These are phyloP conservation scores for Aspergillus flavus DNA, from an alignment of 2,329 filamentous ascomycete genomes.

Conservation along the genomic window DNA sequence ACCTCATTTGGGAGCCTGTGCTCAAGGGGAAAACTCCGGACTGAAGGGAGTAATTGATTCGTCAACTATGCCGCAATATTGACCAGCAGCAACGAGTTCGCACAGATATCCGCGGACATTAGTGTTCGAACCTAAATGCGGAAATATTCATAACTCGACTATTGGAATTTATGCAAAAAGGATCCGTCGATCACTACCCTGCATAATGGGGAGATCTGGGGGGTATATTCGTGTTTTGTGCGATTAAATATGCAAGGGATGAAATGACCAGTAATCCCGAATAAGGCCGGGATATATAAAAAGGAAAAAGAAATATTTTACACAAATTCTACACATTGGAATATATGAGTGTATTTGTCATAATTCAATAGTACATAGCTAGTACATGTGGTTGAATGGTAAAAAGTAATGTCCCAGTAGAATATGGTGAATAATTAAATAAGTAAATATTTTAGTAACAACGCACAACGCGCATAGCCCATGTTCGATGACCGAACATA, in stretches of 20 bases:
- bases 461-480: not conserved
- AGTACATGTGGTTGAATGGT: not conserved
- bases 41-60: not conserved
- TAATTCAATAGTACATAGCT: not conserved
- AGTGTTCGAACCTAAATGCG: not conserved
- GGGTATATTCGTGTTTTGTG: not conserved
- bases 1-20: rapidly evolving
- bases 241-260: not conserved
- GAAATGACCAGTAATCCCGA: not conserved
- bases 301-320: not conserved
- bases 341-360: not conserved
- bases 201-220: not conserved
- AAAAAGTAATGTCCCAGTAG: not conserved
- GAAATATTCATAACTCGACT: not conserved
- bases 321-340: not conserved
- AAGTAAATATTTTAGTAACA: not conserved
- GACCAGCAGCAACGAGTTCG: not conserved
- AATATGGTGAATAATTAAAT: not conserved
- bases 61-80: not conserved
- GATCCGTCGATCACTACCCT: not conserved
- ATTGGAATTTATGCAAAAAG: not conserved
- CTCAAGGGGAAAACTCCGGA: not conserved
- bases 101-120: not conserved
- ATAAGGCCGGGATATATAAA: not conserved
- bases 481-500: not conserved